Base-by-base conservation (phyloP, 208 protist species). In the Leptomonas pyrrhocoris region DNA sequence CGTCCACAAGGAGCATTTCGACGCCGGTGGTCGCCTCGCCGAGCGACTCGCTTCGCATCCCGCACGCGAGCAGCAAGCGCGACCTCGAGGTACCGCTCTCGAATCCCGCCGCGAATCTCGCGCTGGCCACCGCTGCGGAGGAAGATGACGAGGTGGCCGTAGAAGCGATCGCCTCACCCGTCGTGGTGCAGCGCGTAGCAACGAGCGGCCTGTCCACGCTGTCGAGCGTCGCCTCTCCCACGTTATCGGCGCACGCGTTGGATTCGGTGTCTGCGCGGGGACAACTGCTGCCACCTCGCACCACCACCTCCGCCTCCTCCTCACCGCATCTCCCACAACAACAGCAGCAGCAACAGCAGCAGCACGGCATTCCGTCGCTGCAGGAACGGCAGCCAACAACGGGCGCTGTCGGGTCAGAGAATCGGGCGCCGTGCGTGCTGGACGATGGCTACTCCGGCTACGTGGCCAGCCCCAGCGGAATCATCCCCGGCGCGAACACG, bases 141-240 rank as follows among this genome's bases (percentile, higher is more conserved):
- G 45, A 61, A 50, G 51, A 68, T 34, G 61, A 75, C 21, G 70
- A 75, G 31, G 30, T 45, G 31, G 11, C 61, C 5, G 51, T 58
- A 19, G 68, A 46, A 12, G 42, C 68, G 25, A 27, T 66, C 15
- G 40, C 28, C 31, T 73, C 68, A 5, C 68, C 68, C 0, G 28
- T 54, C 8, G 25, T 30, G 25, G 15, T 12, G 25, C 49, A 49
- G 21, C 49, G 59, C 51, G 18, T 38, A 9, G 11, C 28, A 16
- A 5, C 16, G 7, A 38, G 9, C 34, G 3, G 34, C 34, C 21
- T 68, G 63, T 25, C 38, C 21, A 45, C n/a, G 51, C 12, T 51
- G 23, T 60, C 63, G 51, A 58, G 63, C 25, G 16, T 30, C 1
- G 57, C 49, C 21, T 56, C 67, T 16, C 2, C 60, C 42, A 36